phyloP scores from a whole-genome alignment of 2,329 filamentous ascomycete genomes.

The Madurella fahalii region DNA sequence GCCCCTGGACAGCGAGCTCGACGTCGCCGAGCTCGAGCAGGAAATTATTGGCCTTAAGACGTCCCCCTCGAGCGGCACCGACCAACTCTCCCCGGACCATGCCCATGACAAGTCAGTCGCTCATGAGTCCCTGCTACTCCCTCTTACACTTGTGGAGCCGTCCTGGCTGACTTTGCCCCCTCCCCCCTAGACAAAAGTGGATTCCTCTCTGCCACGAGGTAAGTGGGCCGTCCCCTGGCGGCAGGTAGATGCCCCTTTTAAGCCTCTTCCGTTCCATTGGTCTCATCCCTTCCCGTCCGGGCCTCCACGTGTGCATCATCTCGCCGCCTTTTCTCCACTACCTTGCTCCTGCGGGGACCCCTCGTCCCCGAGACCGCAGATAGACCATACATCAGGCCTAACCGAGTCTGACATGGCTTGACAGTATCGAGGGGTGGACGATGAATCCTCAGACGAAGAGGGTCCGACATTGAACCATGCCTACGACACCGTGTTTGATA shows the following conservation, averaged over 20 bases:
- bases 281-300: background rate
- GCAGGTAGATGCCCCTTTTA: background rate
- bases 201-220: conserved; percentile 53
- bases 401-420: conserved; percentile 5
- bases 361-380: background rate
- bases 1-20: conserved; percentile 42
- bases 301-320: background rate
- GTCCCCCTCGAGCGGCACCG: conserved; percentile 44
- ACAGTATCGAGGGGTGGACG: conserved; percentile 46
- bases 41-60: conserved; percentile 54
- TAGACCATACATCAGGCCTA: background rate
- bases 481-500: conserved; percentile 56
- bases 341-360: background rate
- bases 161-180: conserved; percentile 29
- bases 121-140: conserved; percentile 22
- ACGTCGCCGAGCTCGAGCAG: conserved; percentile 53
- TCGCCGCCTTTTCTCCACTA: background rate
- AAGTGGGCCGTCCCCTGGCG: conserved; percentile 18
- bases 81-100: conserved; percentile 31
- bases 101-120: conserved; percentile 28
- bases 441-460: conserved; percentile 57
- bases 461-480: conserved; percentile 53
- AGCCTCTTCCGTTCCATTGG: background rate
- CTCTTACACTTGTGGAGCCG: conserved; percentile 23
- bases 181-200: conserved; percentile 40